phyloP scores from a whole-genome alignment of 1,284 basidiomycete genomes.

The Serendipita sp. region DNA sequence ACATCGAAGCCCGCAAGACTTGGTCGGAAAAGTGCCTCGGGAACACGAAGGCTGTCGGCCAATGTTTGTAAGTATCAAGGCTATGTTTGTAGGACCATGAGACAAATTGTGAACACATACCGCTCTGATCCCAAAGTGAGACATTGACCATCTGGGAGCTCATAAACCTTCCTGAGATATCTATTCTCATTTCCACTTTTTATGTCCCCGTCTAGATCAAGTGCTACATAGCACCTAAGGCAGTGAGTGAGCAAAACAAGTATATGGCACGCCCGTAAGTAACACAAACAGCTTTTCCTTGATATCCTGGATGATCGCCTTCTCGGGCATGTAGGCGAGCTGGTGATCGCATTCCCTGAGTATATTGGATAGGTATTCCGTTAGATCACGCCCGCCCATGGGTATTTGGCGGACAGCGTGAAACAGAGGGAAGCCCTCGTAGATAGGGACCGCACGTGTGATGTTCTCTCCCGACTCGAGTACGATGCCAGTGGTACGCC shows the following conservation, averaged over 20 bases:
- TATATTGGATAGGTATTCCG: constrained; percentile 51
- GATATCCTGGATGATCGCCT: constrained; percentile 53
- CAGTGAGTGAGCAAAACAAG: neutral
- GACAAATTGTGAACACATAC: constrained; percentile 12
- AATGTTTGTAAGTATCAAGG: neutral
- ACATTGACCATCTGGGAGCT: constrained; percentile 53
- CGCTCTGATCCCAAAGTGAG: constrained; percentile 56
- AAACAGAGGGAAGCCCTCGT: constrained; percentile 52
- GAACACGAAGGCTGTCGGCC: constrained; percentile 35
- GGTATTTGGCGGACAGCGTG: constrained; percentile 52
- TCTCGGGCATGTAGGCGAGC: constrained; percentile 48
- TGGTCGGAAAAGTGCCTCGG: constrained; percentile 54
- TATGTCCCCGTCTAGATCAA: constrained; percentile 57
- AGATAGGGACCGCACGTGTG: constrained; percentile 53
- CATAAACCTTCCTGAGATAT: constrained; percentile 51
- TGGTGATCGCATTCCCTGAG: constrained; percentile 51
- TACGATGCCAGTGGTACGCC: constrained; percentile 56
- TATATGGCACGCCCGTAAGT: neutral
- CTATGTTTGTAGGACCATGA: too few species aligned
- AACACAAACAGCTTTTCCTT: constrained; percentile 45
- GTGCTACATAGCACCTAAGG: constrained; percentile 39
- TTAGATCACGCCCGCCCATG: constrained; percentile 49
- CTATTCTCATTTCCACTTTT: constrained; percentile 48
- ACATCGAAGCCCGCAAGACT: constrained; percentile 47
- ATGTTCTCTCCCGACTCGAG: constrained; percentile 57